Conservation (phyloP, 148 eudicot genomes). For the Mesembryanthemum crystallinum region DNA sequence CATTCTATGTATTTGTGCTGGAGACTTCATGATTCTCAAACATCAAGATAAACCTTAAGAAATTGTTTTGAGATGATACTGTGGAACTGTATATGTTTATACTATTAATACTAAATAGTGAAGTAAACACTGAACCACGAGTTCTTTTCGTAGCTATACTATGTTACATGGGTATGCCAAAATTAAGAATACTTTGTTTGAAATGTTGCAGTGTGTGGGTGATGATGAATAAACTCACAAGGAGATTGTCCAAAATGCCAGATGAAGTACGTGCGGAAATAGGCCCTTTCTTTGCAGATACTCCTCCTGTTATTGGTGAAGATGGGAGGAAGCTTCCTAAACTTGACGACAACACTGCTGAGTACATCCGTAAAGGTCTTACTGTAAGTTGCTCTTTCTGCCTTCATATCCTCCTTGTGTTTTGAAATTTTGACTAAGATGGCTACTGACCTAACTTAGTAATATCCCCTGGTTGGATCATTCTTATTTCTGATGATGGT, state of each 20-base stretch:
- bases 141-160: background rate
- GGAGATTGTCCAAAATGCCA: constrained; percentile 87
- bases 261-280: constrained; percentile 91
- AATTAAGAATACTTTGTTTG: background rate
- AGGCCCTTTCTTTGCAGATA: constrained; percentile 59
- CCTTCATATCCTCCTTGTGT: background rate
- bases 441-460: background rate
- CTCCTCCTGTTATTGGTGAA: constrained; percentile 79
- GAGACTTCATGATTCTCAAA: background rate
- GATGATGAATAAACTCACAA: constrained; percentile 92
- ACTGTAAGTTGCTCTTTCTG: constrained; percentile 47
- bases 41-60: background rate
- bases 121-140: background rate
- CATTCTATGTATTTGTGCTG: background rate
- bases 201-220: constrained; percentile 70
- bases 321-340: constrained; percentile 79
- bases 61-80: background rate
- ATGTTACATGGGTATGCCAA: background rate
- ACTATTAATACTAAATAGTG: background rate
- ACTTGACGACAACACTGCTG: constrained; percentile 74
- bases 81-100: background rate
- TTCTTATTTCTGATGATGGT: constrained; percentile 6
- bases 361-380: constrained; percentile 59
- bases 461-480: background rate
- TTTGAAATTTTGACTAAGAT: background rate